Evolutionary conservation across 352 stramenopile species (phyloP), one percentile per base, ranked within the genome.

Genomic region (Phytopythium sindhum): DNA sequence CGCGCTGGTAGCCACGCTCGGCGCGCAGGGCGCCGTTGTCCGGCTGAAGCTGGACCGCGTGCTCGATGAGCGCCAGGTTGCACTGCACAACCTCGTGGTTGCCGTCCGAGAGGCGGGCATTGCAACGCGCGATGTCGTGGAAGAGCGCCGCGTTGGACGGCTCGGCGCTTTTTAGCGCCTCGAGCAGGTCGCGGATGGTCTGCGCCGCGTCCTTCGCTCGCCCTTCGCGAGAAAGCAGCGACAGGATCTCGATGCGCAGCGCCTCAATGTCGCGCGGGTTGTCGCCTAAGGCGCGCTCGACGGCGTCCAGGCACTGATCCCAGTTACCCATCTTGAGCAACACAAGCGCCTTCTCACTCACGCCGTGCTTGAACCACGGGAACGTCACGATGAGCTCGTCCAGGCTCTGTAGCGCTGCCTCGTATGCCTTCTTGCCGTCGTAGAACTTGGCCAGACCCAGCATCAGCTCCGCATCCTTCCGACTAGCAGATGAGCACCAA

Each of bases 251-350:
- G 39, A 93, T 77, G 9, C 81, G 83, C 26, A 94, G 57, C 2
- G 86, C 84, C 44, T 92, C 86, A 31, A 96, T 78, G 54, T 94
- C 87, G 4, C 68, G 73, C 28, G 80, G 31, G 53, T 93, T 90
- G 37, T 90, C 77, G 17, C 65, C 69, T 19, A 96, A 64, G 11
- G 84, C 82, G 10, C 86, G 78, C 65, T 93, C 85, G 26, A 89
- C 77, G 39, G 77, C 87, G 67, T 95, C 88, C 59, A 92, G 71
- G 44, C 84, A 91, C 64, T 92, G 79, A 50, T 96, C 88, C 88
- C 88, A 96, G 24, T 80, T 88, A 52, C 83, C 78, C 83, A 93
- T 93, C 54, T 93, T 91, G 39, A 95, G 70, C 60, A 95, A 50
- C 6, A 95, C 72, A 37, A 93, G 67, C 15, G 86, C 88, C 47